These are phyloP conservation scores for Camelina laxa DNA, from an alignment of 345 rosid species.

Conservation along the genomic window DNA sequence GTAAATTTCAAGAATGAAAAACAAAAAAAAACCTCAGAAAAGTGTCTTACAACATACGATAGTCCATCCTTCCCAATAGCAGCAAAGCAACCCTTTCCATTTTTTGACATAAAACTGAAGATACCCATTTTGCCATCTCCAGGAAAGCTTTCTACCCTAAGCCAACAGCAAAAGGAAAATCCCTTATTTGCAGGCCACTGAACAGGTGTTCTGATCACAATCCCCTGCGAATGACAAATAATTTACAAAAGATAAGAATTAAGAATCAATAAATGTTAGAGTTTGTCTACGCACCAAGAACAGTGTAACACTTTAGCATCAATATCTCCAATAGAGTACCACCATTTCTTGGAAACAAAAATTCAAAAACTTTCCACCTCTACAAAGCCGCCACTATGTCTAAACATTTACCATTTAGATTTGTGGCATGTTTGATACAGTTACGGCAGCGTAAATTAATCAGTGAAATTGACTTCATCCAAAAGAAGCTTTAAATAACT, in stretches of 20 bases:
- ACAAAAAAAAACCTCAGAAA: neutral
- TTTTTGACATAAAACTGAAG: slow-evolving; percentile 85
- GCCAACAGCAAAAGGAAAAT: slow-evolving; percentile 96
- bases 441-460: slow-evolving; percentile 6
- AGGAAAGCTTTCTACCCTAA: slow-evolving; percentile 87
- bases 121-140: slow-evolving; percentile 77
- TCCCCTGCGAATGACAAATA: slow-evolving; percentile 62
- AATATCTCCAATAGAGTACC: slow-evolving; percentile 30
- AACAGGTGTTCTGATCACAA: slow-evolving; percentile 75
- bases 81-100: slow-evolving; percentile 87
- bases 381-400: slow-evolving; percentile 17
- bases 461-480: slow-evolving; percentile 14
- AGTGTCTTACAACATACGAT: slow-evolving; percentile 66
- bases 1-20: neutral
- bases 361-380: slow-evolving; percentile 11
- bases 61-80: slow-evolving; percentile 73
- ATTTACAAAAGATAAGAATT: slow-evolving; percentile 18
- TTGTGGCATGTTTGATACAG: slow-evolving; percentile 23
- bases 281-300: slow-evolving; percentile 32
- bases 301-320: slow-evolving; percentile 27
- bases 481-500: slow-evolving; percentile 10
- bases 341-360: slow-evolving; percentile 19
- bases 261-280: slow-evolving; percentile 14
- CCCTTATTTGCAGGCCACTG: slow-evolving; percentile 96
- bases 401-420: slow-evolving; percentile 19